Percentiles rank a stretch among this genome's conserved stretches.
Evolutionary conservation across 768 basidiomycete genomes (phyloP).

Genomic region (Rhodocollybia butyracea): DNA sequence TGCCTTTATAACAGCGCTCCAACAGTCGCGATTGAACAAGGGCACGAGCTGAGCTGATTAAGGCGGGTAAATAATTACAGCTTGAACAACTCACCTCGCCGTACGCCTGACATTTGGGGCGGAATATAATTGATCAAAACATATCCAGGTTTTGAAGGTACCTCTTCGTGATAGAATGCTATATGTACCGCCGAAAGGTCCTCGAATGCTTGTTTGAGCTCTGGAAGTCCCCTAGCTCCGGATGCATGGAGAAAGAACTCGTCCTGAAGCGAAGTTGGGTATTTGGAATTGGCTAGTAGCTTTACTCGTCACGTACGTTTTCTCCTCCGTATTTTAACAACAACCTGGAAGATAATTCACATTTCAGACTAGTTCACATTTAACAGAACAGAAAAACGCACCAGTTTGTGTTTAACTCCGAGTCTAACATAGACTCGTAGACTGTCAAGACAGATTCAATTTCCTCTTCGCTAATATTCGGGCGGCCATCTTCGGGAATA

Average conservation of each 20-base stretch:
- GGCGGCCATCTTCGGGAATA: not conserved
- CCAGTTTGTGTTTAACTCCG: conserved; percentile 18
- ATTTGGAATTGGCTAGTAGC: conserved; percentile 1
- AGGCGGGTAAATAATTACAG: conserved; percentile 6
- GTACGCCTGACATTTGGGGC: conserved; percentile 33
- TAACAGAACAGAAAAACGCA: conserved; percentile 8
- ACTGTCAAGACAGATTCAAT: conserved; percentile 6
- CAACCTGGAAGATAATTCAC: too few species aligned
- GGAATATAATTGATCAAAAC: conserved; percentile 45
- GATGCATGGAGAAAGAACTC: conserved; percentile 36
- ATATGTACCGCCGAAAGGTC: conserved; percentile 37
- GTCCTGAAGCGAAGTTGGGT: conserved; percentile 25
- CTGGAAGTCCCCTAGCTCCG: conserved; percentile 39
- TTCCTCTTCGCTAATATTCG: conserved; percentile 3
- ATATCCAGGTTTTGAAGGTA: conserved; percentile 28
- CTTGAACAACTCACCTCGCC: conserved; percentile 23
- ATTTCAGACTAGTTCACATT: too few species aligned
- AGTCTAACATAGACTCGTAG: conserved; percentile 19
- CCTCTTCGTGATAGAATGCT: conserved; percentile 44
- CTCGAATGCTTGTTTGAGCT: conserved; percentile 41
- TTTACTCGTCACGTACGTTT: conserved; percentile 6
- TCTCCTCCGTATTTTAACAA: conserved; percentile 1
- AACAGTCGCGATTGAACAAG: conserved; percentile 45
- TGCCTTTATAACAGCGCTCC: conserved; percentile 43
- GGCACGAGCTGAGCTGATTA: conserved; percentile 32